Percentiles rank a stretch among this genome's conserved stretches.
Conservation (phyloP, 2,329 filamentous ascomycete genomes). For the Colletotrichum sidae region DNA sequence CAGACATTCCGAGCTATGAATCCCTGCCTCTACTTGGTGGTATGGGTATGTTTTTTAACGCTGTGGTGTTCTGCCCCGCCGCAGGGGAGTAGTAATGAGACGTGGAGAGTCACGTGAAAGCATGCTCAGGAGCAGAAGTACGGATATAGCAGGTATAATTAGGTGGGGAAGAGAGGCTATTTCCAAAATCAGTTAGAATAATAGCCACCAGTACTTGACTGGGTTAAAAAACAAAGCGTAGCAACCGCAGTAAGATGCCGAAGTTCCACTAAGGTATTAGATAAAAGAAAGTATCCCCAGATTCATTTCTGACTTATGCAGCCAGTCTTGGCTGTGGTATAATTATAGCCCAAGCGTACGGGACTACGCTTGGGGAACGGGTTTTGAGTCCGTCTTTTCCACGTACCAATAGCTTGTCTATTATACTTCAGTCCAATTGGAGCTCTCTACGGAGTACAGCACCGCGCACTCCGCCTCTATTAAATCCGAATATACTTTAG, state of each 20-base stretch:
- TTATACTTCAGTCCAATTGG: neutral
- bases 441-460: neutral
- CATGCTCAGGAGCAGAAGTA: no score
- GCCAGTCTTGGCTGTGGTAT: neutral
- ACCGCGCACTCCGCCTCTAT: neutral
- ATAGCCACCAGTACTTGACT: no score
- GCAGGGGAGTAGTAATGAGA: no score
- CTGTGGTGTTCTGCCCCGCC: no score
- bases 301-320: slow-evolving; percentile 1
- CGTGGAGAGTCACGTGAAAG: no score
- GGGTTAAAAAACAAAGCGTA: no score
- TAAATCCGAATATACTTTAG: slow-evolving; percentile 9
- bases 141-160: no score
- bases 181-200: no score
- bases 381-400: neutral
- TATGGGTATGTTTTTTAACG: no score
- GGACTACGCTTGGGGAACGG: neutral
- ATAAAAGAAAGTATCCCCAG: slow-evolving; percentile 1
- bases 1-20: neutral
- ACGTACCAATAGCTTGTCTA: neutral
- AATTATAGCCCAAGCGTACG: neutral
- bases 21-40: no score
- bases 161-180: no score
- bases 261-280: neutral
- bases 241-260: no score